phyloP scores from a whole-genome alignment of 352 stramenopile genomes.

The Pythium folliculosum region DNA sequence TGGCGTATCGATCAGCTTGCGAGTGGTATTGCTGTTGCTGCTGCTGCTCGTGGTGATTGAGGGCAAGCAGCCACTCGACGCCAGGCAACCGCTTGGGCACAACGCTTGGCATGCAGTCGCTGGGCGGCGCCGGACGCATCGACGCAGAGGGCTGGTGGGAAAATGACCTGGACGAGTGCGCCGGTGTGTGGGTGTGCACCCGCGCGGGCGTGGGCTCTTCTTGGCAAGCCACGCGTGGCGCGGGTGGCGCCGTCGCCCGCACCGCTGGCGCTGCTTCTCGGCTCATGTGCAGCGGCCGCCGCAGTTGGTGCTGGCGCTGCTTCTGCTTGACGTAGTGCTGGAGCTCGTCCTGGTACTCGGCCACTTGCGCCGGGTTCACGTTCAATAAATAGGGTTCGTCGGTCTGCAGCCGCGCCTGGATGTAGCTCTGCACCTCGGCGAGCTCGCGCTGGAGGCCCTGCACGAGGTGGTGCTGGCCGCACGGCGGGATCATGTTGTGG shows the following conservation, averaged over 20 bases:
- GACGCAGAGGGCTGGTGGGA: neutral
- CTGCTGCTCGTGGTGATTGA: neutral
- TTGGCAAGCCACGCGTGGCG: neutral
- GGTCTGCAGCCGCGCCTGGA: slow-evolving; percentile 26
- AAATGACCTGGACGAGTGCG: too few species aligned
- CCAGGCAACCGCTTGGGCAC: slow-evolving; percentile 15
- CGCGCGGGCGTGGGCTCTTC: neutral
- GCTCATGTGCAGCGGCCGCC: slow-evolving; percentile 12
- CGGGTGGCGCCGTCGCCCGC: neutral
- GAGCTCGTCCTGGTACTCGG: slow-evolving; percentile 30
- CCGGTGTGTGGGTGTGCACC: neutral
- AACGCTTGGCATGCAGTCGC: neutral
- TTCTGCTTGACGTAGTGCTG: slow-evolving; percentile 31
- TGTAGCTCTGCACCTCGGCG: slow-evolving; percentile 26
- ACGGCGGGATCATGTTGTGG: slow-evolving; percentile 15
- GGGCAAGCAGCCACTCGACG: slow-evolving; percentile 21
- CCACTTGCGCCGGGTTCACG: slow-evolving; percentile 24
- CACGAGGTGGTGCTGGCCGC: neutral
- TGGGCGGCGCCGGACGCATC: neutral
- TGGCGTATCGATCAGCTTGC: neutral
- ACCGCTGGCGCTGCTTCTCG: neutral
- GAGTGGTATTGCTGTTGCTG: neutral
- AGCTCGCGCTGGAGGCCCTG: slow-evolving; percentile 26
- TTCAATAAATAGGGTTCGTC: slow-evolving; percentile 23
- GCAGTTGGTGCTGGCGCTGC: slow-evolving; percentile 18